These are phyloP conservation scores for Olyra latifolia DNA, from an alignment of 176 grass and related monocot genomes.

Conservation along the genomic window DNA sequence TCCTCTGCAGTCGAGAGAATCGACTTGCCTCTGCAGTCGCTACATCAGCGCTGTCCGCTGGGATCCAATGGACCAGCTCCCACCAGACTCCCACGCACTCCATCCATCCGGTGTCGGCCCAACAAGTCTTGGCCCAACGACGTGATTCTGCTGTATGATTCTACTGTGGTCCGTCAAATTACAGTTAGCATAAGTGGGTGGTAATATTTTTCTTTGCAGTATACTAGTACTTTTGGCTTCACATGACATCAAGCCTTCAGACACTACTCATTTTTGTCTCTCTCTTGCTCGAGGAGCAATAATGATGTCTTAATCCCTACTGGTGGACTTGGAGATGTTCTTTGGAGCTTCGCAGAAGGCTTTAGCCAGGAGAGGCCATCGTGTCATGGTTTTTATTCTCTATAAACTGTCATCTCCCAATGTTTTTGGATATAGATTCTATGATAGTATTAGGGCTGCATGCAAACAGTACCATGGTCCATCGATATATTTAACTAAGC, in stretches of 20 bases:
- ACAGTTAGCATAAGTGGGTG: background rate
- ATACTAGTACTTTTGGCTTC: background rate
- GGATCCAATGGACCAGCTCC: no score
- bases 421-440: conserved; percentile 34
- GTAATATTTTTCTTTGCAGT: background rate
- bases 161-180: background rate
- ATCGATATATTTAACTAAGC: background rate
- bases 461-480: no score
- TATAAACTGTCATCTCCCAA: conserved; percentile 24
- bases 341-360: conserved; percentile 91
- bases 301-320: conserved; percentile 35
- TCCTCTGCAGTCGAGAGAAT: no score
- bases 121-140: no score
- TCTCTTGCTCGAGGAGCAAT: conserved; percentile 17
- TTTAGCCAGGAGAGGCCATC: conserved; percentile 90
- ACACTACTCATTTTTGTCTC: background rate
- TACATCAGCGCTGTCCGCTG: no score
- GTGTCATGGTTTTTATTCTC: conserved; percentile 80
- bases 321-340: conserved; percentile 99
- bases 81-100: no score
- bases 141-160: no score
- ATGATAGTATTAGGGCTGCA: no score
- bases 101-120: no score
- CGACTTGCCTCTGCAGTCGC: no score
- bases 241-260: conserved; percentile 5